Evolutionary conservation across 441 rosid genomes (phyloP), one percentile per base, ranked within the genome.

Genomic region (Theobroma grandiflorum): DNA sequence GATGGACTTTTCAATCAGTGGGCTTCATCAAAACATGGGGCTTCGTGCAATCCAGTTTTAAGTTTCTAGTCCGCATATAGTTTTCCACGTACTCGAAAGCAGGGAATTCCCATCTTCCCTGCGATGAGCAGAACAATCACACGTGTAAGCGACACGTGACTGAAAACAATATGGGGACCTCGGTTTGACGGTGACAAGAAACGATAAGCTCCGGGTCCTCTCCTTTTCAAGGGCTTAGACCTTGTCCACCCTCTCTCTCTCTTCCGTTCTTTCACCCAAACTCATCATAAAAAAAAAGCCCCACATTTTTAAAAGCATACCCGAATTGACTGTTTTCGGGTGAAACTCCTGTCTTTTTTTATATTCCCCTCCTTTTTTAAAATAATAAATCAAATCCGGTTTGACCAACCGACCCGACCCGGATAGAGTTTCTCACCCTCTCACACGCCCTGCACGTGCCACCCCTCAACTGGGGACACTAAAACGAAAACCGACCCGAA

Each of bases 371-470:
- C 31, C 31, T 26, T 26, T 26, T 26, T 26, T 26, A 0, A 26
- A 26, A 26, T 26, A 26, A 26, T 26, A 26, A 55, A 42, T 42
- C 8, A 42, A 4, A n/a, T n/a, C 83, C 70, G 77, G 76, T 71
- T 73, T 33, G 55, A 22, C 79, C 66, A 57, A 40, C 52, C 74
- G 52, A 38, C 12, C 10, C 52, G 71, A 81, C 76, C 64, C 73
- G 45, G 26, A 61, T 10, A 50, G 66, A 18, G 18, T 63, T 63
- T 68, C 47, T 38, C 78, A 16, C 40, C 63, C 70, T 6, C 73
- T 2, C 82, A n/a, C 86, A 83, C 72, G 80, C 84, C 38, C 63
- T 70, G 78, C 88, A 84, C 86, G 87, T 87, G 87, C 80, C 14
- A 4, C 37, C 26, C 75, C 79, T 76, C 6, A 73, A 71, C 70